Percentiles rank a stretch among this genome's conserved stretches.
phyloP scores from a whole-genome alignment of 768 basidiomycete species.

The Panaeolus papilionaceus region DNA sequence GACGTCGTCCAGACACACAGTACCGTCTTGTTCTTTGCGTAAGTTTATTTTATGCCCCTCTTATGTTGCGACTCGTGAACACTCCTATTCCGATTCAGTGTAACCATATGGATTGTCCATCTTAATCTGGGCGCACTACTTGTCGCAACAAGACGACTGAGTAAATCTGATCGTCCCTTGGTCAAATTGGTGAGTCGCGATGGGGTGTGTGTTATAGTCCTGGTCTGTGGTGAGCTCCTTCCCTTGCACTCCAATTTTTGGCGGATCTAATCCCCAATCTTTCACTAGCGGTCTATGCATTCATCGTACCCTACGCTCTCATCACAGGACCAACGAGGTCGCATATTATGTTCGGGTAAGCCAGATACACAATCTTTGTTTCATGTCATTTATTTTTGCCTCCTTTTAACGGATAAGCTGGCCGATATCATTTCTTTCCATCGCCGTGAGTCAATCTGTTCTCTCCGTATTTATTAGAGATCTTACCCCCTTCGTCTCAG shows the following conservation, averaged over 20 bases:
- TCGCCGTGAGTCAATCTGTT: not conserved
- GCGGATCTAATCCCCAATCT: not conserved
- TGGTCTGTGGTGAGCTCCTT: slow-evolving; percentile 19
- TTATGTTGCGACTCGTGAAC: not conserved
- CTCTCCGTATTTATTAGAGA: not conserved
- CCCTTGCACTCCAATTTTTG: not conserved
- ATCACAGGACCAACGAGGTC: slow-evolving; percentile 16
- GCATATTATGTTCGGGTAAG: slow-evolving; percentile 22
- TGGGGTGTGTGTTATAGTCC: slow-evolving; percentile 16
- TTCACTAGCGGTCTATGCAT: slow-evolving; percentile 16
- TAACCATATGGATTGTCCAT: slow-evolving; percentile 22
- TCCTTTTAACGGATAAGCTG: slow-evolving; percentile 21
- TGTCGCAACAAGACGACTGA: slow-evolving; percentile 2
- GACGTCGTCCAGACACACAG: slow-evolving; percentile 18
- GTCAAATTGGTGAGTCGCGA: slow-evolving; percentile 22
- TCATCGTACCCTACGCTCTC: slow-evolving; percentile 19
- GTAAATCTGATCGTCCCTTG: slow-evolving; percentile 16
- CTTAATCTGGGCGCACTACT: slow-evolving; percentile 18
- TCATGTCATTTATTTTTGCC: not conserved
- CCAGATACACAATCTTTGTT: not conserved
- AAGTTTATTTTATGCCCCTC: not conserved
- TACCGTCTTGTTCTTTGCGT: slow-evolving; percentile 20
- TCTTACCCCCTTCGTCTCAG: not conserved
- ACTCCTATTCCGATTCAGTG: slow-evolving; percentile 1
- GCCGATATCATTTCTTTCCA: slow-evolving; percentile 1